Evolutionary conservation across 2,329 filamentous ascomycete species (phyloP).

Genomic region (Conoideocrella luteorostrata): DNA sequence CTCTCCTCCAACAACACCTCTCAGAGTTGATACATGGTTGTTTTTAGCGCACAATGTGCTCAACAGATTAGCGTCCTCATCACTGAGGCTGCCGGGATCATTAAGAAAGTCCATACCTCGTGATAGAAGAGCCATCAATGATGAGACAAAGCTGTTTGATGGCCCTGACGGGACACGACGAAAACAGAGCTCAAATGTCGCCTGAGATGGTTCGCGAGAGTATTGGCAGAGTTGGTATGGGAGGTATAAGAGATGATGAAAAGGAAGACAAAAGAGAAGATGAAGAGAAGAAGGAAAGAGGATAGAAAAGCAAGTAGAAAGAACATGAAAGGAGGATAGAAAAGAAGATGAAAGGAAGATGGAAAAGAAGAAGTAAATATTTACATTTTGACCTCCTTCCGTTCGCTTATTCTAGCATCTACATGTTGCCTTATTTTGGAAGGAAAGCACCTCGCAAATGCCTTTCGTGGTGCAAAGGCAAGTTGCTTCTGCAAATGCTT

Average conservation of each 20-base stretch:
- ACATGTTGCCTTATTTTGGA: background rate
- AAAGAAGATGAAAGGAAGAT: background rate
- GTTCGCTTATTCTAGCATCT: background rate
- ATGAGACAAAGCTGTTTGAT: constrained; percentile 2
- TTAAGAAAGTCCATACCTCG: too few relatives aligned
- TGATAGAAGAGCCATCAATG: background rate
- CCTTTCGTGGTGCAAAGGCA: background rate
- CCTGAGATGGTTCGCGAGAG: constrained; percentile 1
- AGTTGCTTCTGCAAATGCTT: background rate
- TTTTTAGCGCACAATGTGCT: background rate
- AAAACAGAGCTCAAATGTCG: constrained; percentile 2
- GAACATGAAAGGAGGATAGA: background rate
- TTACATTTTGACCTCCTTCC: background rate
- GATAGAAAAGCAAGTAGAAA: too few relatives aligned
- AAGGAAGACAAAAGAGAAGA: too few relatives aligned
- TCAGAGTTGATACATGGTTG: constrained; percentile 1
- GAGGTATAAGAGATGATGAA: too few relatives aligned
- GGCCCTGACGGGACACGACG: constrained; percentile 2
- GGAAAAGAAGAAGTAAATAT: background rate
- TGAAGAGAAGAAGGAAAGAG: too few relatives aligned
- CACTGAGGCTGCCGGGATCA: too few relatives aligned
- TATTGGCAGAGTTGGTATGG: background rate
- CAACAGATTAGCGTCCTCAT: too few relatives aligned
- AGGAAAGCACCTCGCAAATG: background rate
- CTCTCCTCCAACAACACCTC: constrained; percentile 5